Evolutionary conservation across 83 land plant genomes (phyloP).

Genomic region (Thuja plicata): DNA sequence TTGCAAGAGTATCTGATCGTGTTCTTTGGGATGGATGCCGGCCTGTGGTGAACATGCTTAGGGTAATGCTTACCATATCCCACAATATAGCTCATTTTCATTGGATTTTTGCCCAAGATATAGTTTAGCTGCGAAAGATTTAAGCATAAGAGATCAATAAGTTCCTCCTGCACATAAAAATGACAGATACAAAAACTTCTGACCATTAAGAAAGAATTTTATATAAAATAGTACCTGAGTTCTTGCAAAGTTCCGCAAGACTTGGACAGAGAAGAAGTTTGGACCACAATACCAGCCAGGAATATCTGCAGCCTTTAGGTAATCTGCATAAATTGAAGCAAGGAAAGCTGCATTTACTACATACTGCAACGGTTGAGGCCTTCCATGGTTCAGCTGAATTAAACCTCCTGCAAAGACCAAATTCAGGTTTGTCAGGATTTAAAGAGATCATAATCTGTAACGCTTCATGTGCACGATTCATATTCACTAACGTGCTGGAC

Average conservation of each 20-base stretch:
- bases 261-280: constrained; percentile 30
- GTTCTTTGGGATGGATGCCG: constrained; percentile 66
- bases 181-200: not conserved
- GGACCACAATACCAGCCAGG: constrained; percentile 74
- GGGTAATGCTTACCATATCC: constrained; percentile 76
- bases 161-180: not conserved
- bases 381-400: constrained; percentile 51
- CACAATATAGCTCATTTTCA: constrained; percentile 75
- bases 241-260: constrained; percentile 45
- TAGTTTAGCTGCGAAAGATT: constrained; percentile 52
- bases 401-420: constrained; percentile 54
- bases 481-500: too few relatives aligned
- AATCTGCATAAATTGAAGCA: constrained; percentile 62
- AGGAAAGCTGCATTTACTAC: constrained; percentile 70
- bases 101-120: constrained; percentile 73
- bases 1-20: constrained; percentile 35
- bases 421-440: not conserved
- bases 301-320: constrained; percentile 59
- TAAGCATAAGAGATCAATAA: not conserved
- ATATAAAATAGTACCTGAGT: constrained; percentile 47
- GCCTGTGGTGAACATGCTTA: constrained; percentile 71
- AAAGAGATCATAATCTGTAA: too few relatives aligned
- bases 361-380: constrained; percentile 61
- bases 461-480: too few relatives aligned
- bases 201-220: not conserved